phyloP scores from a whole-genome alignment of 352 stramenopile genomes.

The Phytophthora colocasiae region DNA sequence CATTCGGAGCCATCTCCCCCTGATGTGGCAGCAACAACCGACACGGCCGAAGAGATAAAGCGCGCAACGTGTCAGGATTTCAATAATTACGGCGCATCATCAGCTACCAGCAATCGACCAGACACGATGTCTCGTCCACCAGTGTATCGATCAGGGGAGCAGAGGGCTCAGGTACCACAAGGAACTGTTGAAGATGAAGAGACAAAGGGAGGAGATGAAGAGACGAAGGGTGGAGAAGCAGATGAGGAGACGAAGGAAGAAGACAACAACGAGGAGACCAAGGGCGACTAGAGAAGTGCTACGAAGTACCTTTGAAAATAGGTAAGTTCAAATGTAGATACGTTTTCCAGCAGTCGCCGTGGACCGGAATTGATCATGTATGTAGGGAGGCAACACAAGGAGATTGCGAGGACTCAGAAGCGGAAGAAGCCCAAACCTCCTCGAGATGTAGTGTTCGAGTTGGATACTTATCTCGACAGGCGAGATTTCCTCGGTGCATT shows the following conservation, averaged over 20 bases:
- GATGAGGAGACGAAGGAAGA: conserved; percentile 30
- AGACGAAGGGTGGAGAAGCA: background rate
- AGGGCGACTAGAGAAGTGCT: conserved; percentile 19
- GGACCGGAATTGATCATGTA: conserved; percentile 24
- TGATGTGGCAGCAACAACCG: conserved; percentile 6
- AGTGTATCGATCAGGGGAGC: conserved; percentile 2
- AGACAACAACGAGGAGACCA: conserved; percentile 25
- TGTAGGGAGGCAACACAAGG: conserved; percentile 23
- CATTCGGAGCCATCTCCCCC: conserved; percentile 36
- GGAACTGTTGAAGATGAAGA: background rate
- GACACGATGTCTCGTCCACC: conserved; percentile 16
- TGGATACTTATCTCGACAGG: conserved; percentile 50
- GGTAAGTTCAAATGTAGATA: conserved; percentile 32
- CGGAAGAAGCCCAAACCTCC: conserved; percentile 5
- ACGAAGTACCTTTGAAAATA: conserved; percentile 1
- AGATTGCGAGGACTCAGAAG: background rate
- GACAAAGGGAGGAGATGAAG: conserved; percentile 8
- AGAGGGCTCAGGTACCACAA: background rate
- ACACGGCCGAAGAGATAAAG: conserved; percentile 31
- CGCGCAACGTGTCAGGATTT: conserved; percentile 9
- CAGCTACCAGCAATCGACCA: background rate
- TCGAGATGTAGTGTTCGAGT: conserved; percentile 34
- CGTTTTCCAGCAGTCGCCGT: conserved; percentile 10
- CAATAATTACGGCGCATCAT: background rate
- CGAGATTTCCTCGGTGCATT: conserved; percentile 60